Base-by-base conservation (phyloP, 331 rosid species). In the Quercus tomentella region DNA sequence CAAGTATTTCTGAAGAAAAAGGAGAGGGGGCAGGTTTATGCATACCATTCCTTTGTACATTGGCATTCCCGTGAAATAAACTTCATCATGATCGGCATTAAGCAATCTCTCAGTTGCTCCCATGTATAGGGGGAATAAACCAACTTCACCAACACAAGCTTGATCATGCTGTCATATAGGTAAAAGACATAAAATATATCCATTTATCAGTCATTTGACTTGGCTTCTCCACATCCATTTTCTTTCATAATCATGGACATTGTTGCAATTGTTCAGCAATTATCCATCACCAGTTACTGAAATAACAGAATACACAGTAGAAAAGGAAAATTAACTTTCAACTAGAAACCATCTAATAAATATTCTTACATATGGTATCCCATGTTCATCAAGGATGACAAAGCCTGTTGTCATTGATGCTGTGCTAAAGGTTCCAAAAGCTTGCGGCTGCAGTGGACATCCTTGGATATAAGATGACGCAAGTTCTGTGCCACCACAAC, bases 401-500 rank as follows among this genome's bases (percentile, higher is more conserved):
- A 89, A 72, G 77, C 92, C 89, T 9, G 92, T 78, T 18, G 91
- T 81, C 98, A 94, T 87, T 56, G 97, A 88, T 77, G 91, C 75
- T 9, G 92, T 83, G 89, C 97, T 92, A 77, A 84, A 92, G 49
- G 93, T 80, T 72, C 98, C 98, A 82, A 94, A 94, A 60, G 91
- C 97, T 89, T 94, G 98, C 35, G 97, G 92, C 85, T 94, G 97
- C 60, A 92, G 74, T 17, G 71, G 89, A 83, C 90, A 87, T 77
- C 87, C 98, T 4, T 81, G 57, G 43, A 92, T 76, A 85, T 87
- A 94, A 75, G 84, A 62, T 37, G 98, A 92, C 6, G 97, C 86
- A 35, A 92, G 97, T 83, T 94, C 98, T 23, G 97, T 92, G 33
- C 98, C 98, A 45, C 97, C 97, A 62, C 97, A 91, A 37, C 89